phyloP scores from a whole-genome alignment of 257 asterid species.

The Scutellaria baicalensis region DNA sequence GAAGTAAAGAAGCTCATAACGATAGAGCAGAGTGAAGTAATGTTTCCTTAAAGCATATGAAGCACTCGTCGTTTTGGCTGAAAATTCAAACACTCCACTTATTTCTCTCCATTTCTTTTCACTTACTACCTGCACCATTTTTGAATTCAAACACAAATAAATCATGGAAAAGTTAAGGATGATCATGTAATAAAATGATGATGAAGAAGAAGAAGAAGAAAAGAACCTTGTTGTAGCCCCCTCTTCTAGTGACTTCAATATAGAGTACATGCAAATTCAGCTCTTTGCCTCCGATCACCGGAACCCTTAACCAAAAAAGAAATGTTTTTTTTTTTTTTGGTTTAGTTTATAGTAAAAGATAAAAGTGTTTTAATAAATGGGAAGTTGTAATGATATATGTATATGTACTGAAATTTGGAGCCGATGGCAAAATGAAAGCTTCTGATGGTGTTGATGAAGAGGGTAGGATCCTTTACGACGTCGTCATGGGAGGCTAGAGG shows the following conservation, averaged over 20 bases:
- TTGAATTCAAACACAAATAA: not conserved
- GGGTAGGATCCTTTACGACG: slow-evolving; percentile 36
- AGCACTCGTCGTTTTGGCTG: slow-evolving; percentile 77
- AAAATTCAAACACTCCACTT: slow-evolving; percentile 44
- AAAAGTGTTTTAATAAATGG: not conserved
- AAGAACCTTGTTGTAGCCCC: slow-evolving; percentile 72
- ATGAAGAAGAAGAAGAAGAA: too few relatives aligned
- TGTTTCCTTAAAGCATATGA: slow-evolving; percentile 76
- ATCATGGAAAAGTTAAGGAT: not conserved
- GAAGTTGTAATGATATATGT: too few relatives aligned
- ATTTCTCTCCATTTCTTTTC: slow-evolving; percentile 81
- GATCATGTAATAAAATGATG: not conserved
- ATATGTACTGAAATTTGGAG: slow-evolving; percentile 43
- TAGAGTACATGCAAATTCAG: slow-evolving; percentile 61
- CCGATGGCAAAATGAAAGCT: slow-evolving; percentile 45
- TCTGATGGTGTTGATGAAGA: slow-evolving; percentile 48
- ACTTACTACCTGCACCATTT: slow-evolving; percentile 43
- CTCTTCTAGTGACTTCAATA: slow-evolving; percentile 63
- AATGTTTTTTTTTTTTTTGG: not conserved
- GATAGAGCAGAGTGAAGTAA: slow-evolving; percentile 44
- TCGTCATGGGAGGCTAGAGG: slow-evolving; percentile 59
- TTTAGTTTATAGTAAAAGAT: not conserved
- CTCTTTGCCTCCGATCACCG: slow-evolving; percentile 74
- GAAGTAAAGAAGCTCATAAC: slow-evolving; percentile 56
- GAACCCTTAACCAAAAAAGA: slow-evolving; percentile 33